Base-by-base conservation (phyloP, 768 basidiomycete genomes). In the Podaxis pistillaris region DNA sequence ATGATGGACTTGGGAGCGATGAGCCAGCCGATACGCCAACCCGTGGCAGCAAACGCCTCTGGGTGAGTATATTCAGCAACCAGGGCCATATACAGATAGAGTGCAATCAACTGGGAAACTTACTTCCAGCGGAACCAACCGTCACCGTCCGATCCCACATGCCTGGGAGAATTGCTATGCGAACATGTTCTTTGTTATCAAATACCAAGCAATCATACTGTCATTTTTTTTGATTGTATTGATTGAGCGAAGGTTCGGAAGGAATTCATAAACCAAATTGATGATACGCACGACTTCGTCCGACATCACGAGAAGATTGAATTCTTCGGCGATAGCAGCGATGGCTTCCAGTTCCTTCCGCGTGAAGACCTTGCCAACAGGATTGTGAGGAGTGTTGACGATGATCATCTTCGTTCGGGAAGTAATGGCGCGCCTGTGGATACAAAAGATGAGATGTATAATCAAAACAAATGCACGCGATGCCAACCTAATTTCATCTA, bases 131-230 rank as follows among this genome's bases (percentile, higher is more conserved):
- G n/a, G 94, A 96, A 44, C 91, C 88, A 59, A 98, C 93, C 6
- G 96, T 98, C 47, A 99, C 88, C 0, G 97, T 99, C 49, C 97
- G 87, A 67, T 98, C 93, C 96, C 96, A 98, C 93, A 98, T 97
- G 22, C 94, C 93, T 4, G 95, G 96, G n/a, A 99, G 82, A 38
- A 80, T 93, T 3, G 96, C 96, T 68, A 98, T 90, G 58, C 96
- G 89, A 59, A 95, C 80, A 73, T 99, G 97, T 69, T 96, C 88
- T 69, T 89, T 88, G 38, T 82, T 86, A 68, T 95, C 93, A 67
- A 89, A 97, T 15, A 95, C 86, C 41, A 99, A 86, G 68, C 90
- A 91, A 69, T 99, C 97, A 74, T 99, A 99, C 91, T 96, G 64
- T 30, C 17, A 58, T 55, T 52, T 61, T 19, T 26, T 41, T 38